Conservation (phyloP, 768 basidiomycete genomes). For the Leccinum ochraceum region DNA sequence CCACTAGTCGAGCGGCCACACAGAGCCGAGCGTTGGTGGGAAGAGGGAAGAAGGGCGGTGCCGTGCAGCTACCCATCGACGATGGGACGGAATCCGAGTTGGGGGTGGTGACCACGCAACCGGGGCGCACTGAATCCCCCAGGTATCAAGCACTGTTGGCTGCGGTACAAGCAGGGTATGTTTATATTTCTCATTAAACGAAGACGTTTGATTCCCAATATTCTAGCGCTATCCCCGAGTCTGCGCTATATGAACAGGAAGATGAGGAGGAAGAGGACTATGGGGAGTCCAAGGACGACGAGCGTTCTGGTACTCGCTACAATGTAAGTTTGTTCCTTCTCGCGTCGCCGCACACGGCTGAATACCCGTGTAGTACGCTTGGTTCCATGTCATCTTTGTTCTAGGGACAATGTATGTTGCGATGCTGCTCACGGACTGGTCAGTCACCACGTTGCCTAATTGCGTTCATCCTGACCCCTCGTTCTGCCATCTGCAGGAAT, state of each 20-base stretch:
- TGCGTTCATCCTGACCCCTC: slow-evolving; percentile 1
- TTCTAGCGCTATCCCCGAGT: slow-evolving; percentile 84
- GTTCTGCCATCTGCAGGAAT: slow-evolving; percentile 51
- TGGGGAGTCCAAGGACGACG: slow-evolving; percentile 85
- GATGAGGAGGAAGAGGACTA: slow-evolving; percentile 67
- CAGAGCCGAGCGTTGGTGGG: slow-evolving; percentile 91
- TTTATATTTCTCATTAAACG: slow-evolving; percentile 20
- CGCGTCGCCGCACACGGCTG: not conserved
- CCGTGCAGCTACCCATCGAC: slow-evolving; percentile 63
- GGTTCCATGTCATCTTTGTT: slow-evolving; percentile 98
- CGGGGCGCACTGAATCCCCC: slow-evolving; percentile 80
- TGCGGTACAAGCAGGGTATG: slow-evolving; percentile 92
- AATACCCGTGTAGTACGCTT: slow-evolving; percentile 70
- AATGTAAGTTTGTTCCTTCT: slow-evolving; percentile 57
- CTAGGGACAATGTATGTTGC: slow-evolving; percentile 98
- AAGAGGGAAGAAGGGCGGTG: slow-evolving; percentile 58
- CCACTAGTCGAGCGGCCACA: slow-evolving; percentile 93
- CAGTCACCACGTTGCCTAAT: slow-evolving; percentile 32
- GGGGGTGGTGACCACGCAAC: slow-evolving; percentile 80
- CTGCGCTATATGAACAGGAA: slow-evolving; percentile 79
- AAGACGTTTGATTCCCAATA: not conserved
- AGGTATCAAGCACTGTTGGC: slow-evolving; percentile 93
- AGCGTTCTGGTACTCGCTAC: slow-evolving; percentile 91
- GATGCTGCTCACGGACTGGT: slow-evolving; percentile 97
- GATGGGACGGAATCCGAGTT: slow-evolving; percentile 63